Conservation (phyloP, 768 basidiomycete species). For the Suillus bovinus region DNA sequence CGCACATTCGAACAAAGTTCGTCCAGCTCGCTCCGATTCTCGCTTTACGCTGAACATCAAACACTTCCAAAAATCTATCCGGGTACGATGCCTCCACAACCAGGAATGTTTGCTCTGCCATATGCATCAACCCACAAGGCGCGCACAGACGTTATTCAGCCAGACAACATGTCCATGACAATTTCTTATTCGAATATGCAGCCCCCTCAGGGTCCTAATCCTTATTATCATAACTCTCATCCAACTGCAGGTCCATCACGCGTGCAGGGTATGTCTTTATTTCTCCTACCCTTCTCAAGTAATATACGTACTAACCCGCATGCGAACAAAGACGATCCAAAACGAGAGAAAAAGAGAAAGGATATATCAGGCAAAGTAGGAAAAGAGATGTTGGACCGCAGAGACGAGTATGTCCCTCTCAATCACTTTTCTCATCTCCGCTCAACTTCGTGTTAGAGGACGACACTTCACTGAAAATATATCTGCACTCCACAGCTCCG, state of each 20-base stretch:
- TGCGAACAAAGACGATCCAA: constrained; percentile 41
- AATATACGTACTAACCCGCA: not conserved
- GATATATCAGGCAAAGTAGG: constrained; percentile 69
- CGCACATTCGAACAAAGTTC: not conserved
- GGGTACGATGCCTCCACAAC: constrained; percentile 62
- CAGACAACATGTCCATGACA: constrained; percentile 19
- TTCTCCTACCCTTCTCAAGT: constrained; percentile 27
- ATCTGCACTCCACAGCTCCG: constrained; percentile 54
- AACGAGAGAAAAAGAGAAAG: constrained; percentile 68
- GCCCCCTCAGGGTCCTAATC: constrained; percentile 18
- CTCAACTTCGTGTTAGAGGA: constrained; percentile 39
- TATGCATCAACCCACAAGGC: constrained; percentile 50
- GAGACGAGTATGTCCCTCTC: constrained; percentile 64
- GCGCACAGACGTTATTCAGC: constrained; percentile 34
- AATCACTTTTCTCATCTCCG: not conserved
- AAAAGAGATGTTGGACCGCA: constrained; percentile 71
- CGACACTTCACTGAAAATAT: constrained; percentile 66
- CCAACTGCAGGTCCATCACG: constrained; percentile 45
- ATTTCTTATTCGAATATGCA: constrained; percentile 16
- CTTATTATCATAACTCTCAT: constrained; percentile 38
- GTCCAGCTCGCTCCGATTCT: not conserved
- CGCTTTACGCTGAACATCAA: not conserved
- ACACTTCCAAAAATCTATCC: not conserved
- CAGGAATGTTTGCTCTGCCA: constrained; percentile 65
- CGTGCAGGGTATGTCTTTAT: constrained; percentile 38